phyloP scores from a whole-genome alignment of 2,329 filamentous ascomycete genomes.

The Geosmithia morbida region DNA sequence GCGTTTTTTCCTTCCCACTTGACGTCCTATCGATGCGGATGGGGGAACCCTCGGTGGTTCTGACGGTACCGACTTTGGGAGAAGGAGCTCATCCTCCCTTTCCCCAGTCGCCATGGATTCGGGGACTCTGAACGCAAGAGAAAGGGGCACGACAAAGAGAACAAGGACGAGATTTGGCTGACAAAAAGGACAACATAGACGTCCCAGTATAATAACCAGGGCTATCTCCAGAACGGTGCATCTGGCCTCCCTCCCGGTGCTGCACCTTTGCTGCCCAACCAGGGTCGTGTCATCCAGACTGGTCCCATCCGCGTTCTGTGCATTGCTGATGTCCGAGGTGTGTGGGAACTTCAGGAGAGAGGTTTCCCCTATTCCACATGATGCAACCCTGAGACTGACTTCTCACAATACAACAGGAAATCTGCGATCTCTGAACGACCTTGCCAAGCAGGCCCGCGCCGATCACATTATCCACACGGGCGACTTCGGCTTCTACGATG shows the following conservation, averaged over 20 bases:
- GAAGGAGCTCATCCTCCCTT: neutral
- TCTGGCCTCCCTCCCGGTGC: conserved; percentile 40
- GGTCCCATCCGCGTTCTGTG: conserved; percentile 54
- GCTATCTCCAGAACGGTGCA: conserved; percentile 51
- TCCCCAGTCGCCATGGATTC: neutral
- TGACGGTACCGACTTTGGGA: neutral
- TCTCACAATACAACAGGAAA: conserved; percentile 48
- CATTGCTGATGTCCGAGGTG: conserved; percentile 61
- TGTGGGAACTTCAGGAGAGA: conserved; percentile 5
- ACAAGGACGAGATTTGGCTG: too few species aligned
- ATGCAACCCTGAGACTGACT: neutral
- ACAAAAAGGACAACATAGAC: conserved; percentile 7
- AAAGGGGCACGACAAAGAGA: too few species aligned
- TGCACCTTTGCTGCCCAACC: conserved; percentile 51
- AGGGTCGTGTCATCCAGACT: conserved; percentile 50
- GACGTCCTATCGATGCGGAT: neutral
- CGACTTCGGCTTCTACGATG: conserved; percentile 98
- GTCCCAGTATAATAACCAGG: conserved; percentile 31
- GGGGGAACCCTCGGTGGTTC: neutral
- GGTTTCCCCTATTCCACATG: neutral
- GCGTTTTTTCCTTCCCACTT: neutral
- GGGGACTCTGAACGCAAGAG: too few species aligned
- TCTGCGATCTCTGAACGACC: conserved; percentile 85
- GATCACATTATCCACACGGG: conserved; percentile 98
- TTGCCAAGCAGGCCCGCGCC: conserved; percentile 85